Percentiles rank a stretch among this genome's conserved stretches.
Conservation (phyloP, 441 rosid genomes). For the Erodium moschatum region DNA sequence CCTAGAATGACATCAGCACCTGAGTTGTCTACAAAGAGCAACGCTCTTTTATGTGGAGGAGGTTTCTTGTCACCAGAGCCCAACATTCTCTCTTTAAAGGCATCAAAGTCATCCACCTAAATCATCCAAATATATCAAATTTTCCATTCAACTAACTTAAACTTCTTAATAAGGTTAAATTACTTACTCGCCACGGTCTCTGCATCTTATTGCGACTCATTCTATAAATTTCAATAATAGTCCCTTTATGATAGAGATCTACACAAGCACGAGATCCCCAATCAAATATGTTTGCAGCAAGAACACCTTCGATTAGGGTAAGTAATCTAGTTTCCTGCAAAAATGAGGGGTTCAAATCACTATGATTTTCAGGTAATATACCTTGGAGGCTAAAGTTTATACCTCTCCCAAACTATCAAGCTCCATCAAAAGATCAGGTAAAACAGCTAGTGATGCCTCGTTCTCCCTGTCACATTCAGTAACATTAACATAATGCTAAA, state of each 20-base stretch:
- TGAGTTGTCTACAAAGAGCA: constrained; percentile 94
- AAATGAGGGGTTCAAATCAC: not conserved
- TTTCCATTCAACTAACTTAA: constrained; percentile 7
- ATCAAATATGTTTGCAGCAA: constrained; percentile 97
- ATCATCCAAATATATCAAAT: constrained; percentile 15
- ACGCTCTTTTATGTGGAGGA: constrained; percentile 72
- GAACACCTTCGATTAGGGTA: constrained; percentile 84
- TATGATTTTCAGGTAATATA: too few relatives aligned
- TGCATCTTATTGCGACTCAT: constrained; percentile 99
- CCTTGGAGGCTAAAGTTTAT: not conserved
- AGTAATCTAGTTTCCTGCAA: constrained; percentile 82
- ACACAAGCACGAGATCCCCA: constrained; percentile 99
- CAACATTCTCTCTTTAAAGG: constrained; percentile 77
- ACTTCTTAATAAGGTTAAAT: constrained; percentile 11
- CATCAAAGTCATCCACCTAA: constrained; percentile 93
- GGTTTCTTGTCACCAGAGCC: constrained; percentile 58
- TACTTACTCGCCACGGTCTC: constrained; percentile 87
- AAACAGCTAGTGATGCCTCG: constrained; percentile 96
- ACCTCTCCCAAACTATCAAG: constrained; percentile 88
- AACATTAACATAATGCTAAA: constrained; percentile 1
- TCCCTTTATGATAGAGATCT: constrained; percentile 93
- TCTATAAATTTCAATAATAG: constrained; percentile 92
- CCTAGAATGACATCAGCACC: constrained; percentile 95
- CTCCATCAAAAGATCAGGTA: constrained; percentile 78
- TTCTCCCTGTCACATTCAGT: constrained; percentile 57